A percentile compares a stretch with the other conserved stretches of the same genome.
phyloP scores from a whole-genome alignment of 2,329 filamentous ascomycete species.

The Didymella exigua region DNA sequence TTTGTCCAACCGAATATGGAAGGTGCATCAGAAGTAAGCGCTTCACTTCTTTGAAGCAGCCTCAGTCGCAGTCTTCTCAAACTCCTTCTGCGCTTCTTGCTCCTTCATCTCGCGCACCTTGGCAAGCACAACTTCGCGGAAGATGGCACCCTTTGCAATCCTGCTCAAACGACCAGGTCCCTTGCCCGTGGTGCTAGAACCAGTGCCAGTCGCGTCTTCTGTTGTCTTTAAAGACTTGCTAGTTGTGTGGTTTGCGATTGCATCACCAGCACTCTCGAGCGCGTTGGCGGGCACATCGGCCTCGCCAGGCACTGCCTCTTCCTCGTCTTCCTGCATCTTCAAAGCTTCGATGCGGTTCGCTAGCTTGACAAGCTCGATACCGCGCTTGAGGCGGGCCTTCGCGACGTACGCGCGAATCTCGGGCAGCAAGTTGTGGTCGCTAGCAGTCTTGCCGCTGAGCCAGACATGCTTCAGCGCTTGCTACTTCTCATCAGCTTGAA shows the following conservation, averaged over 20 bases:
- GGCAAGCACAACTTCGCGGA: slow-evolving; percentile 90
- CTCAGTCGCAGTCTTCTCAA: slow-evolving; percentile 62
- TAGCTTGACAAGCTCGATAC: slow-evolving; percentile 95
- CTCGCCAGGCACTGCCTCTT: slow-evolving; percentile 67
- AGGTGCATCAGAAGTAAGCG: slow-evolving; percentile 4
- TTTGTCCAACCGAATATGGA: slow-evolving; percentile 17
- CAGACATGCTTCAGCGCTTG: slow-evolving; percentile 82
- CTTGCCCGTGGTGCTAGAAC: slow-evolving; percentile 44
- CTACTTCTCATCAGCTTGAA: slow-evolving; percentile 49
- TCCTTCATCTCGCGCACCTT: slow-evolving; percentile 94
- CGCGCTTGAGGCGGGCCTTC: slow-evolving; percentile 86
- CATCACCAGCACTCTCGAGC: slow-evolving; percentile 60
- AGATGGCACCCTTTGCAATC: slow-evolving; percentile 73
- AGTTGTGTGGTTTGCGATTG: slow-evolving; percentile 42
- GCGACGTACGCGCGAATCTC: slow-evolving; percentile 95
- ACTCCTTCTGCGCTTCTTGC: slow-evolving; percentile 74
- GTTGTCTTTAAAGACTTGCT: slow-evolving; percentile 29
- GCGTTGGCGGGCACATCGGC: slow-evolving; percentile 68
- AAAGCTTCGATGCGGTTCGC: slow-evolving; percentile 93
- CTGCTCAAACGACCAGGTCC: slow-evolving; percentile 59
- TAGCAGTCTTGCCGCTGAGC: slow-evolving; percentile 89
- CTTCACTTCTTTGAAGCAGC: slow-evolving; percentile 28
- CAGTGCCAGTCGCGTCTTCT: slow-evolving; percentile 8
- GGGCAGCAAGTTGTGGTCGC: slow-evolving; percentile 94
- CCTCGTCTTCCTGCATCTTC: slow-evolving; percentile 90